Evolutionary conservation across 352 stramenopile genomes (phyloP).

Genomic region (Aphanomyces cochlioides): DNA sequence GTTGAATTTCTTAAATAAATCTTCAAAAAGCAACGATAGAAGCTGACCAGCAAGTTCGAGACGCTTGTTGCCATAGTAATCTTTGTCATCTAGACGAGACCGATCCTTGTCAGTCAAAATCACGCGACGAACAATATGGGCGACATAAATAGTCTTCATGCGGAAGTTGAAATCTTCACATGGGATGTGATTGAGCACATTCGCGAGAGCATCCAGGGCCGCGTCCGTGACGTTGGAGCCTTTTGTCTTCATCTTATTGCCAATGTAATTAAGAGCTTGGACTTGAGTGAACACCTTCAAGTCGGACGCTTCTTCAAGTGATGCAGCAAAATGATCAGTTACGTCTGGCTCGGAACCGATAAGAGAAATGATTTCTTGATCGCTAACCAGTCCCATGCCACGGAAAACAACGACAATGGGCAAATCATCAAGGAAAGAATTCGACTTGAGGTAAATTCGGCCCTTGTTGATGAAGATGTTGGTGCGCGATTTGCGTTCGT

Average conservation of each 20-base stretch:
- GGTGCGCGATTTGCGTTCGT: slow-evolving; percentile 96
- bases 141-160: slow-evolving; percentile 97
- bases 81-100: slow-evolving; percentile 95
- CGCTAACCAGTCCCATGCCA: slow-evolving; percentile 97
- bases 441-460: slow-evolving; percentile 98
- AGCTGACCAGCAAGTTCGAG: slow-evolving; percentile 98
- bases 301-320: slow-evolving; percentile 94
- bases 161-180: slow-evolving; percentile 97
- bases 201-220: slow-evolving; percentile 95
- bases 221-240: slow-evolving; percentile 88
- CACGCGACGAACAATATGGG: slow-evolving; percentile 94
- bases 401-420: slow-evolving; percentile 96
- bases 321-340: slow-evolving; percentile 91
- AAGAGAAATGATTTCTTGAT: slow-evolving; percentile 98
- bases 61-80: slow-evolving; percentile 99
- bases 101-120: slow-evolving; percentile 84
- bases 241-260: slow-evolving; percentile 90
- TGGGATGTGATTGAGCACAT: slow-evolving; percentile 98
- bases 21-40: slow-evolving; percentile 98
- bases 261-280: slow-evolving; percentile 96
- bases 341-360: slow-evolving; percentile 93
- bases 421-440: slow-evolving; percentile 96
- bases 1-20: slow-evolving; percentile 99
- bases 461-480: slow-evolving; percentile 98
- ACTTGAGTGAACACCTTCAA: slow-evolving; percentile 95